Percentiles rank a stretch among this genome's conserved stretches.
Evolutionary conservation across 768 basidiomycete genomes (phyloP).

Genomic region (Megacollybia marginata): DNA sequence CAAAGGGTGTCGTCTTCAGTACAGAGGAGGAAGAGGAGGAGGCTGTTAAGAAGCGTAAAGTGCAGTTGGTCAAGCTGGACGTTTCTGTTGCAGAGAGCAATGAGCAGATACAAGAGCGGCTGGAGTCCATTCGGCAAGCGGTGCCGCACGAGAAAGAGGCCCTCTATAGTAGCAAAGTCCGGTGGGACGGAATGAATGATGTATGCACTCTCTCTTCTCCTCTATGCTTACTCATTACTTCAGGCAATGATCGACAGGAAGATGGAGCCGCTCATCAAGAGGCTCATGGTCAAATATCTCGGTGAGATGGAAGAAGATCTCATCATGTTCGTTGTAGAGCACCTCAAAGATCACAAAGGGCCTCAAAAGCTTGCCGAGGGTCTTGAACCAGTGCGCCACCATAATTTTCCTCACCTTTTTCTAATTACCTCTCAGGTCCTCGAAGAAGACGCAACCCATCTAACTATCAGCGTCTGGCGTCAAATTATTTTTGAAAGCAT

Average conservation of each 20-base stretch:
- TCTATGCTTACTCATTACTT: not conserved
- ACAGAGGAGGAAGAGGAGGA: constrained; percentile 88
- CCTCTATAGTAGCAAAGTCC: constrained; percentile 76
- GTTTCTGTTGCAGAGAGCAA: constrained; percentile 76
- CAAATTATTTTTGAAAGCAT: constrained; percentile 94
- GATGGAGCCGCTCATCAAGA: constrained; percentile 77
- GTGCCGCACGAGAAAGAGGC: constrained; percentile 75
- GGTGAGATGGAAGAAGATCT: constrained; percentile 91
- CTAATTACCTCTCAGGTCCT: constrained; percentile 52
- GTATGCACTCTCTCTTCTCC: constrained; percentile 35
- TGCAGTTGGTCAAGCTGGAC: constrained; percentile 84
- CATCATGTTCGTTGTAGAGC: constrained; percentile 89
- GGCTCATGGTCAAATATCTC: constrained; percentile 78
- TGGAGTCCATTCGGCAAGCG: constrained; percentile 68
- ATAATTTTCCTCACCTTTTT: constrained; percentile 1
- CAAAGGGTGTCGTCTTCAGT: constrained; percentile 61
- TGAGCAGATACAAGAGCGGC: constrained; percentile 70
- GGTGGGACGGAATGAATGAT: constrained; percentile 89
- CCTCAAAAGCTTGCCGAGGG: constrained; percentile 85
- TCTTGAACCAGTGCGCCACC: constrained; percentile 72
- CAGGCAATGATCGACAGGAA: constrained; percentile 80
- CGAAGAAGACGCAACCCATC: constrained; percentile 83
- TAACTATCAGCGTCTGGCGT: constrained; percentile 78
- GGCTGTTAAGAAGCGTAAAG: constrained; percentile 73
- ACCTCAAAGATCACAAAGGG: constrained; percentile 84